Base-by-base conservation (phyloP, 2,329 filamentous ascomycete species). In the Colletotrichum camelliae region DNA sequence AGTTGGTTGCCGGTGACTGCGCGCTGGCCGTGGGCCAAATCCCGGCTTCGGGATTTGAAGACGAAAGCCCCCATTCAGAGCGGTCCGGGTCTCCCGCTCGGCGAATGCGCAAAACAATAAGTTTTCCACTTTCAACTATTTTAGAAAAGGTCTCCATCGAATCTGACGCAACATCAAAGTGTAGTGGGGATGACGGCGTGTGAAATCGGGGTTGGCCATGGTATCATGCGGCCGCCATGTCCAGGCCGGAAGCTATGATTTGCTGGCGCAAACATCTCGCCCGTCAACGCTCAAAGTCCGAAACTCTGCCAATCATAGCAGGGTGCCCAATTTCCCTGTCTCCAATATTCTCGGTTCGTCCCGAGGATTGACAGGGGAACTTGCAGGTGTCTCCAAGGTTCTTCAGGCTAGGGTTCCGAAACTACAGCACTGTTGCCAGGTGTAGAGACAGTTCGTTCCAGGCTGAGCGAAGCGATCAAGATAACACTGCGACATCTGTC, bases 21-120 rank as follows among this genome's bases (percentile, higher is more conserved):
- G 35, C 35, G 60, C 10, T 69, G 57, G 29, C 31, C 70, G 65
- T 52, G 58, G 58, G 35, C 70, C 74, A 76, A 74, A 69, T 65
- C 70, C 74, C 74, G 74, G 57, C 18, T 21, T 69, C 74, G 74
- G 74, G 74, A 60, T 76, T 76, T 74, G 74, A 75, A 75, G 48
- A 21, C 29, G 6, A 27, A 62, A 13, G 12, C 35, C 43, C 43
- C 43, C 58, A 37, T 37, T 39, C 13, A n/a, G 4, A 57, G 3
- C 58, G 43, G 58, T 15, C 52, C 55, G 57, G 55, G 31, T 16
- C 57, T 31, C 27, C 58, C 58, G 21, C 29, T 65, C 68, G 68
- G 68, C 39, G 39, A 65, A 31, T 70, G 68, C 37, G 39, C 21
- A 62, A 52, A 70, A 48, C 57, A 70, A n/a, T 18, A 39, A 6